Evolutionary conservation across 164 flowering plant genomes (phyloP), one percentile per base, ranked within the genome.

Genomic region (Nymphaea colorata): DNA sequence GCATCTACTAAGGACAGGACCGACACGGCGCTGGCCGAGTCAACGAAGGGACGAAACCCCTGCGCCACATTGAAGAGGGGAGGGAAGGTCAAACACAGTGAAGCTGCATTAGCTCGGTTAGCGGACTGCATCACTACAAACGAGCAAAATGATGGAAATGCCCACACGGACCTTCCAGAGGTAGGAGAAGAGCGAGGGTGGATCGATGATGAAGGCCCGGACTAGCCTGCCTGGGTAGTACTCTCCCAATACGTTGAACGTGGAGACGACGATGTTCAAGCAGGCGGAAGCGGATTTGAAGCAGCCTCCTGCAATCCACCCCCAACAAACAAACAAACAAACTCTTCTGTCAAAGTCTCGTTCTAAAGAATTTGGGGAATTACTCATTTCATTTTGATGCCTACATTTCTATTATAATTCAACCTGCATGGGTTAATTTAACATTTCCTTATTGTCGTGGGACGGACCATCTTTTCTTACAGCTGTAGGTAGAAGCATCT

Each of bases 201-300:
- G 96, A 62, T 95, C 99, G 69, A 95, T 82, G 66, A 92, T 80
- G 74, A 95, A 95, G 43, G 93, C 90, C 76, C 79, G 87, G 82
- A 75, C 81, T 65, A 92, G 89, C 41, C 91, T 80, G 36, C 87
- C 84, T 0, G 99, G 98, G 62, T 95, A 95, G 72, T 86, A 86
- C 42, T 95, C 99, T 2, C 84, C 83, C 65, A 95, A 68, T 25
- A 84, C 80, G 83, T 86, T 95, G 71, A 92, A 81, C n/a, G 95
- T 71, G 53, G 91, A 74, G 76, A 92, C 73, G 67, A 92, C 68
- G 44, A 90, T 68, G 63, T 88, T 95, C 93, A 89, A 78, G 73
- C 90, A 95, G 72, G 95, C 90, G n/a, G 99, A 86, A 0, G 90
- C 98, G 43, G 99, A 95, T 77, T 93, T 92, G 93, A 86, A 95